phyloP scores from a whole-genome alignment of 129 eudicot species.

The Gnaphalium uliginosum region DNA sequence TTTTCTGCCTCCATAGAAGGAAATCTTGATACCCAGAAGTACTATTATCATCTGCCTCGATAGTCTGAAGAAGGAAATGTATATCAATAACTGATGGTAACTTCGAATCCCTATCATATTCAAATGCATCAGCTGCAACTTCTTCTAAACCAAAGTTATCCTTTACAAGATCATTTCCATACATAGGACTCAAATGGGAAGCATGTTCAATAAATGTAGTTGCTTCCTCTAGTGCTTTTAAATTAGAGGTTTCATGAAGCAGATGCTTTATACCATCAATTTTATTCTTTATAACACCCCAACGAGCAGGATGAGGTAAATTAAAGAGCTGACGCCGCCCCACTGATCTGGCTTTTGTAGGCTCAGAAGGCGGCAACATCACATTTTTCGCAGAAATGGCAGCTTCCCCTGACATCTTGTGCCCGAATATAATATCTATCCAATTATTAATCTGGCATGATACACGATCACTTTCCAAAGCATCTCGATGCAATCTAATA shows the following conservation, averaged over 20 bases:
- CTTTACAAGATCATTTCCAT: slow-evolving; percentile 29
- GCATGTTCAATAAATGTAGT: slow-evolving; percentile 80
- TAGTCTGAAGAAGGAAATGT: slow-evolving; percentile 64
- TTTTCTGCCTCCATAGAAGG: slow-evolving; percentile 66
- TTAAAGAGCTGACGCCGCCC: slow-evolving; percentile 93
- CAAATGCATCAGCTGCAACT: slow-evolving; percentile 21
- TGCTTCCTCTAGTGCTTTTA: slow-evolving; percentile 66
- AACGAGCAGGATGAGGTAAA: slow-evolving; percentile 88
- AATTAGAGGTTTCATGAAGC: slow-evolving; percentile 37
- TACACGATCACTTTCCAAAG: slow-evolving; percentile 79
- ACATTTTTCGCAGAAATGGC: slow-evolving; percentile 93
- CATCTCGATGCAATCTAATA: slow-evolving; percentile 77
- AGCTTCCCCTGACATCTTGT: slow-evolving; percentile 90
- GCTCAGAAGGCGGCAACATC: slow-evolving; percentile 76
- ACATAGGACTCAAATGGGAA: slow-evolving; percentile 66
- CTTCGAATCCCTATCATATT: slow-evolving; percentile 25
- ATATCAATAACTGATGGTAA: slow-evolving; percentile 44
- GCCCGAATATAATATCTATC: slow-evolving; percentile 95
- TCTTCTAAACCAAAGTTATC: slow-evolving; percentile 27
- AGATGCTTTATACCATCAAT: slow-evolving; percentile 30
- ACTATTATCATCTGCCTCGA: slow-evolving; percentile 65
- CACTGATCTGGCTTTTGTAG: slow-evolving; percentile 55
- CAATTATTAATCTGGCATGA: slow-evolving; percentile 79
- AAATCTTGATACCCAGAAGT: slow-evolving; percentile 80
- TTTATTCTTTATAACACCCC: slow-evolving; percentile 35